phyloP scores from a whole-genome alignment of 2,329 filamentous ascomycete species.

The Talaromyces pinophilus region DNA sequence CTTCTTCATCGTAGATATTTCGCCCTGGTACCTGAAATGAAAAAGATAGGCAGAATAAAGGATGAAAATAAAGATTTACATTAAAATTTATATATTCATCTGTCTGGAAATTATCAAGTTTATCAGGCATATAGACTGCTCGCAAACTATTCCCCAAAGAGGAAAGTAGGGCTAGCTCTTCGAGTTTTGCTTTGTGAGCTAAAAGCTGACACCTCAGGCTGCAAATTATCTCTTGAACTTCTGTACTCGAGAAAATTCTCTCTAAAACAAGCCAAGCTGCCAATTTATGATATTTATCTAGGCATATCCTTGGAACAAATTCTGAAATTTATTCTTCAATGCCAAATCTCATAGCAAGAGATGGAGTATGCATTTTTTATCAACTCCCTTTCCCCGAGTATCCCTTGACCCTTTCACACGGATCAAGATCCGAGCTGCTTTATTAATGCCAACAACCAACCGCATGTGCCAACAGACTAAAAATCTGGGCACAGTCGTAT shows the following conservation, averaged over 20 bases:
- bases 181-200: background rate
- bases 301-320: background rate
- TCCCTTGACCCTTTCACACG: background rate
- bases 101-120: background rate
- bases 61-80: too few species aligned
- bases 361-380: background rate
- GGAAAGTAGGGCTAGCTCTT: slow-evolving; percentile 6
- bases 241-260: background rate
- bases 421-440: background rate
- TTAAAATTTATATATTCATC: too few species aligned
- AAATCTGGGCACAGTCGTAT: background rate
- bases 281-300: background rate
- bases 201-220: background rate
- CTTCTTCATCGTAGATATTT: background rate
- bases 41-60: background rate
- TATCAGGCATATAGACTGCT: background rate
- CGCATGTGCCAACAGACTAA: background rate
- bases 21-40: background rate
- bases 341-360: background rate
- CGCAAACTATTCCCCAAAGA: background rate
- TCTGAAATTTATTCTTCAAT: background rate
- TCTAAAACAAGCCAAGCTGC: background rate
- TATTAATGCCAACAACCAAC: background rate
- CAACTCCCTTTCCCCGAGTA: background rate
- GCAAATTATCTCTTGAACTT: background rate